Evolutionary conservation across 169 alveolate species (phyloP), one percentile per base, ranked within the genome.

Genomic region (Eimeria sp.): DNA sequence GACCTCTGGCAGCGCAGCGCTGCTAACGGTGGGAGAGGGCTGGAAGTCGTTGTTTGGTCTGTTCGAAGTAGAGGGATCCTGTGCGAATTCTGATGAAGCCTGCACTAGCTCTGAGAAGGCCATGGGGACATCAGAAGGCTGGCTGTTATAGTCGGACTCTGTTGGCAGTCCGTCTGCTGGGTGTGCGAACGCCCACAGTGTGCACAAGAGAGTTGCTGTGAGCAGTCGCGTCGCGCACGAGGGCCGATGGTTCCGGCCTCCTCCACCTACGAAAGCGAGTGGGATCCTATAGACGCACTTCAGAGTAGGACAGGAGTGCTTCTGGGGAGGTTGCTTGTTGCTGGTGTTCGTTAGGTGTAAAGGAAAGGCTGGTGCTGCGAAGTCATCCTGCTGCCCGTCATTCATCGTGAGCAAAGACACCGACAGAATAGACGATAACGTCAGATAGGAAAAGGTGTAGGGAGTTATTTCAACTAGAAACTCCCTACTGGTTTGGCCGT

Each of bases 71-170:
- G 93, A 22, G 30, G 65, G 45, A 22, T 58, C 82, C 65, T 49
- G 78, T 25, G 57, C 45, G 20, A 10, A 6, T 57, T 57, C 91
- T 6, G 91, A 30, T 2, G 91, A 18, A 6, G 40, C 34, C 51
- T 58, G 73, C 43, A 83, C 18, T 18, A 34, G 76, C 22, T 63
- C 93, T 43, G 25, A 61, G 9, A 49, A 34, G 30, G 10, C 65
- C 27, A 87, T 9, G 20, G 93, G 82, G 82, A 54, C 82, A 1
- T 40, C 93, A 63, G 93, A 57, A 30, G 51, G 47, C 7, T 49
- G 75, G 73, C 51, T 20, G 70, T 58, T 61, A 34, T 83, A 54
- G 1, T 61, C 67, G 34, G 45, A 57, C 34, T 30, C 91, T 47
- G n/a, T 11, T 6, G 82, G 57, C 63, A 34, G 82, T 76, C 93